These are phyloP conservation scores for Xylariomycetidae sp. DNA, from an alignment of 2,329 filamentous ascomycete genomes.

Conservation along the genomic window DNA sequence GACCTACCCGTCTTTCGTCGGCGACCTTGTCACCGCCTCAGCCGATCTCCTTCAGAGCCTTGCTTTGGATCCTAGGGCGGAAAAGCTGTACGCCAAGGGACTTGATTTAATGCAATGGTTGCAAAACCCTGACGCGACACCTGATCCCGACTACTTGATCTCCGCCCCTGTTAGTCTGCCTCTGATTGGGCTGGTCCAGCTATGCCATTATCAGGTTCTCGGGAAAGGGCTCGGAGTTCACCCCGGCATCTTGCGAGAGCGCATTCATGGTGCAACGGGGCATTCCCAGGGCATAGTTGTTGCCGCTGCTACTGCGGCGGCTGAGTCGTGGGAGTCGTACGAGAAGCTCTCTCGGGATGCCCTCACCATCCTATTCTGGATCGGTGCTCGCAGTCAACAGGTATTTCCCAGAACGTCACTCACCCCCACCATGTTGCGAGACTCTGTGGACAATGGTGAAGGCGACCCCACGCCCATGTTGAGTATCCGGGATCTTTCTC, in stretches of 20 bases:
- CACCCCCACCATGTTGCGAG: constrained; percentile 82
- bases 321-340: constrained; percentile 90
- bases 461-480: constrained; percentile 97
- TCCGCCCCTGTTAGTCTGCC: constrained; percentile 95
- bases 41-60: constrained; percentile 85
- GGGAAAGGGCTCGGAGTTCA: constrained; percentile 88
- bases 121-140: constrained; percentile 80
- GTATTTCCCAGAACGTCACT: constrained; percentile 94
- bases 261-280: constrained; percentile 83
- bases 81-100: constrained; percentile 97
- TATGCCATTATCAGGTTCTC: constrained; percentile 92
- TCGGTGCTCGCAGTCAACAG: constrained; percentile 93
- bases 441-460: constrained; percentile 91
- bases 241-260: constrained; percentile 80
- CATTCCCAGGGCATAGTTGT: constrained; percentile 97
- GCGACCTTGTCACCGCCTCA: constrained; percentile 74
- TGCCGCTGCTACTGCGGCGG: constrained; percentile 84
- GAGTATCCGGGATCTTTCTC: constrained; percentile 88
- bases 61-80: constrained; percentile 76
- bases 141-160: constrained; percentile 89
- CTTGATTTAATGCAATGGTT: constrained; percentile 93
- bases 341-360: constrained; percentile 73
- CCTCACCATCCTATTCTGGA: constrained; percentile 95
- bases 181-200: constrained; percentile 90
- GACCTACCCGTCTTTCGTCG: constrained; percentile 87